These are phyloP conservation scores for Cylindrotheca fusiformis DNA, from an alignment of 108 stramenopile genomes.

Conservation along the genomic window DNA sequence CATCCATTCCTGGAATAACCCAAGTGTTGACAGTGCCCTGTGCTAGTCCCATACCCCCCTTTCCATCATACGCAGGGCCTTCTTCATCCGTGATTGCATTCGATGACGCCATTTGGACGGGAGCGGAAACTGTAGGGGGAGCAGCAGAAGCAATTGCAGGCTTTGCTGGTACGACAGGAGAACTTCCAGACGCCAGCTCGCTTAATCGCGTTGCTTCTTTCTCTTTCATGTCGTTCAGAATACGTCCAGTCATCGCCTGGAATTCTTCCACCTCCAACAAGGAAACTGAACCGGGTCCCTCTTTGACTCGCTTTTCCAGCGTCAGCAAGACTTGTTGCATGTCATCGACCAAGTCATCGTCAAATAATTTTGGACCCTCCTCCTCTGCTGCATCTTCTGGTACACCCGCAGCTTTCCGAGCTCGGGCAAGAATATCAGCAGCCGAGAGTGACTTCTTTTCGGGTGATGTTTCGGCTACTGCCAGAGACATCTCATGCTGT, in stretches of 20 bases:
- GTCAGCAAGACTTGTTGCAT: constrained; percentile 52
- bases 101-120: background rate
- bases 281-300: constrained; percentile 48
- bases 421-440: constrained; percentile 24
- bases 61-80: constrained; percentile 51
- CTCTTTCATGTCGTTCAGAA: constrained; percentile 64
- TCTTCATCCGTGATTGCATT: constrained; percentile 8
- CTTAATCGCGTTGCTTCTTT: constrained; percentile 27
- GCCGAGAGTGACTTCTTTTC: no score
- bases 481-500: no score
- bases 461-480: no score
- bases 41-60: constrained; percentile 52
- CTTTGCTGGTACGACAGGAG: constrained; percentile 9
- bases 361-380: constrained; percentile 58
- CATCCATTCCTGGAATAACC: constrained; percentile 75
- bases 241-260: constrained; percentile 28
- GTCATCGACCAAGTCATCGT: constrained; percentile 53
- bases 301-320: constrained; percentile 63
- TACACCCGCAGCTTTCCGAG: constrained; percentile 23
- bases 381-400: constrained; percentile 22
- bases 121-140: background rate
- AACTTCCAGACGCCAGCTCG: constrained; percentile 1
- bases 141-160: background rate
- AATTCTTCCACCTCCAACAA: constrained; percentile 50
- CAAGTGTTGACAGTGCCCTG: constrained; percentile 73